Base-by-base conservation (phyloP, 257 asterid genomes). In the Solanum sejunctum region DNA sequence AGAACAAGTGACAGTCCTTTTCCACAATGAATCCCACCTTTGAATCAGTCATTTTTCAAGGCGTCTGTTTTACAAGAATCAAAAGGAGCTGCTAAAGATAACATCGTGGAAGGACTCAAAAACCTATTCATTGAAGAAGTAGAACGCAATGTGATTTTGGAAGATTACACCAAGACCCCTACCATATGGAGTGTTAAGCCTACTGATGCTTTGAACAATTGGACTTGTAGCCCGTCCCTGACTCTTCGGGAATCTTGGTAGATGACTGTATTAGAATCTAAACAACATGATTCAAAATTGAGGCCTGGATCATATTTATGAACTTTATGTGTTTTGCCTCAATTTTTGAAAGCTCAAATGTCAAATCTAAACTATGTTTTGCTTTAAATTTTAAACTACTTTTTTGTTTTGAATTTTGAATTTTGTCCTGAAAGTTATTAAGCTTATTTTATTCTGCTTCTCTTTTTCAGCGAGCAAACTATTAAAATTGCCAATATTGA, bases 11-110 rank as follows among this genome's bases (percentile, higher is more conserved):
- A 26, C 10, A 2, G 26, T 64, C 2, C 7, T 43, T 7, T 26
- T 8, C 20, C 71, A 26, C 0, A 64, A 0, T 43, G n/a, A 0
- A 26, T 64, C 20, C 2, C 11, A 6, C 11, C 0, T 8, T 7
- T 64, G 20, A 12, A 13, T 15, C 5, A 2, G 11, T 63, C 10
- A 63, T 26, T 63, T 23, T 26, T 18, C 71, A 6, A 63, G 41
- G 18, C 2, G 0, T 12, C 13, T 12, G 1, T 0, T 63, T 5
- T 4, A 5, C 10, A 26, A 2, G 10, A 2, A 9, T 12, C 15
- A 63, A 8, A 12, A 2, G 20, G 13, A 26, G 20, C 0, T 12
- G 11, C 4, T 64, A n/a, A 26, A 26, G 6, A 26, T 0, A 7
- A 26, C 43, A 11, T 26, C 6, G 1, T 3, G 8, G 11, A 64